Conservation (phyloP, 192 early-diverging fungal genomes). For the Backusella morwellensis region DNA sequence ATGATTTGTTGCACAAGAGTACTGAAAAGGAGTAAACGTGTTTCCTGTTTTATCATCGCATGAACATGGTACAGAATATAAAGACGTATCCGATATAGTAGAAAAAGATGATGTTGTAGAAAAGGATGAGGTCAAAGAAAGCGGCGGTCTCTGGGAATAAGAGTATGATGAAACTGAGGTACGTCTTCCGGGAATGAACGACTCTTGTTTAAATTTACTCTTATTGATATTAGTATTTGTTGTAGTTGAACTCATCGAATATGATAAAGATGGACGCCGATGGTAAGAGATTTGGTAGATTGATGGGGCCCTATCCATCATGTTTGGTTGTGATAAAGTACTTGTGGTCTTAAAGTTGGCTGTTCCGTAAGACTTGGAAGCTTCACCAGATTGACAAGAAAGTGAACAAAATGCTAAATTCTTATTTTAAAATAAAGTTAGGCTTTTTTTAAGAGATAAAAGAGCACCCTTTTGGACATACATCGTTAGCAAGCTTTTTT, state of each 20-base stretch:
- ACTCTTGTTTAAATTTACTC: neutral
- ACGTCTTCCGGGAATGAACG: neutral
- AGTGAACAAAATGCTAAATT: slow-evolving; percentile 10
- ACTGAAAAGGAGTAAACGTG: slow-evolving; percentile 3
- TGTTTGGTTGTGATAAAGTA: neutral
- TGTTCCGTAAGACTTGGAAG: slow-evolving; percentile 3
- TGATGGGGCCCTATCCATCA: neutral
- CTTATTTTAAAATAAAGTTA: slow-evolving; percentile 4
- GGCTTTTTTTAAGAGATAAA: neutral
- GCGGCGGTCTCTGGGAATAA: neutral
- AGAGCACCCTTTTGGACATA: neutral
- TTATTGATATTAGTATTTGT: neutral
- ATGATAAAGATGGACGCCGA: slow-evolving; percentile 13
- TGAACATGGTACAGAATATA: slow-evolving; percentile 10
- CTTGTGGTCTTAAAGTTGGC: neutral
- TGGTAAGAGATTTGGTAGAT: slow-evolving; percentile 17
- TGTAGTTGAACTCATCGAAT: neutral
- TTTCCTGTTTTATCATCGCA: slow-evolving; percentile 13
- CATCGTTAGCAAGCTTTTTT: slow-evolving; percentile 6
- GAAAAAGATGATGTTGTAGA: slow-evolving; percentile 11
- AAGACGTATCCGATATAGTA: neutral
- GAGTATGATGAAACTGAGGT: slow-evolving; percentile 1
- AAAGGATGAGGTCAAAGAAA: slow-evolving; percentile 1
- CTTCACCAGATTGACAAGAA: slow-evolving; percentile 14
- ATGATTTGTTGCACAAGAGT: neutral